phyloP scores from a whole-genome alignment of 768 basidiomycete species.

The Gautieria morchelliformis region DNA sequence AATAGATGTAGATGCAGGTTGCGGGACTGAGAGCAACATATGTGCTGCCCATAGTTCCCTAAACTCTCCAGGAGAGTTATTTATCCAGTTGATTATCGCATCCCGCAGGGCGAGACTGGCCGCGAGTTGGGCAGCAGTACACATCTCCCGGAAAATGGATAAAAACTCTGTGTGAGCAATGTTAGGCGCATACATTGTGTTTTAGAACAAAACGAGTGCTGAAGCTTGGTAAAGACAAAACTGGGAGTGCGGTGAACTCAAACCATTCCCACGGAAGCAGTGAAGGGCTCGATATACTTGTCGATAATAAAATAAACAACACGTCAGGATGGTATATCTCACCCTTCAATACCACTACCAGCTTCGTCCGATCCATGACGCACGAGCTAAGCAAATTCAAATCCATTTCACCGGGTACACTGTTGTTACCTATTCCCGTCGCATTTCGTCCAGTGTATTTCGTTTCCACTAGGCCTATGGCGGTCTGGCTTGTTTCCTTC shows the following conservation, averaged over 20 bases:
- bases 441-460: too few relatives aligned
- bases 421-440: too few relatives aligned
- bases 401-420: not conserved
- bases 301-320: not conserved
- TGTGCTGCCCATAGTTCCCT: not conserved
- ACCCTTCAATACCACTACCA: not conserved
- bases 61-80: not conserved
- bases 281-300: not conserved
- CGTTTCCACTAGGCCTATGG: too few relatives aligned
- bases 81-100: not conserved
- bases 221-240: not conserved
- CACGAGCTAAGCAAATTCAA: not conserved
- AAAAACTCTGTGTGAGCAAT: not conserved
- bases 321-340: not conserved
- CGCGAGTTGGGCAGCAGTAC: not conserved
- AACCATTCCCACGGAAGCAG: not conserved
- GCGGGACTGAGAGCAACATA: not conserved
- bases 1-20: too few relatives aligned
- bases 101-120: slow-evolving; percentile 1
- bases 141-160: not conserved
- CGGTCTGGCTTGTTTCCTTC: too few relatives aligned
- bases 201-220: not conserved
- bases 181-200: too few relatives aligned
- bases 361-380: not conserved
- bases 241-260: not conserved